Base-by-base conservation (phyloP, 352 stramenopile genomes). In the Globisporangium camurandrum region DNA sequence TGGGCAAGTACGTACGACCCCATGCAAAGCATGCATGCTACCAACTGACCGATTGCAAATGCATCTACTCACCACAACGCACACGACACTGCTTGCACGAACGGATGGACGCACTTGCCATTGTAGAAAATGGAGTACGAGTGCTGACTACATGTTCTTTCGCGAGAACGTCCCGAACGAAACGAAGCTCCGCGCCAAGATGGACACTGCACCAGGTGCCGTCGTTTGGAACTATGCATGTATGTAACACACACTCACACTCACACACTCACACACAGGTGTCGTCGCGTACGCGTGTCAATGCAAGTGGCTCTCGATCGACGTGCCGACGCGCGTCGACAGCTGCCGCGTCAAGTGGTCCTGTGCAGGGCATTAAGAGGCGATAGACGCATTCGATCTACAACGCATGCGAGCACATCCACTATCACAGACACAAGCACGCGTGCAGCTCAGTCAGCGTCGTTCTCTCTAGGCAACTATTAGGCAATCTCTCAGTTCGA, bases 101-200 rank as follows among this genome's bases (percentile, higher is more conserved):
- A n/a, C n/a, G n/a, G n/a, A n/a, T n/a, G n/a, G n/a, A n/a, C n/a
- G n/a, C n/a, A n/a, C n/a, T n/a, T n/a, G n/a, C n/a, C n/a, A n/a
- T n/a, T n/a, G 24, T 51, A 88, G 75, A 46, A 84, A 84, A 59
- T 93, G 78, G 78, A 67, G 65, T 46, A 47, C 56, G 17, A 86
- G 55, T 45, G 81, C 68, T 6, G 81, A 93, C 43, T 92, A 89
- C 60, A 93, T 88, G 76, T 88, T 93, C 52, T 90, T 90, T 46
- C 72, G 78, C 37, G 81, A 93, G 51, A 89, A 89, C 40, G 67
- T 84, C 20, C 78, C 78, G 10, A 90, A 71, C 39, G 77, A 87
- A 56, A 41, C 59, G 34, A 89, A 86, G 52, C 58, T 90, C 22
- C 58, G 71, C 9, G 69, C 59, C 5, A 84, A 86, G 36, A 81